Conservation (phyloP, 371 early-diverging fungal species). For the Mucor saturninus region DNA sequence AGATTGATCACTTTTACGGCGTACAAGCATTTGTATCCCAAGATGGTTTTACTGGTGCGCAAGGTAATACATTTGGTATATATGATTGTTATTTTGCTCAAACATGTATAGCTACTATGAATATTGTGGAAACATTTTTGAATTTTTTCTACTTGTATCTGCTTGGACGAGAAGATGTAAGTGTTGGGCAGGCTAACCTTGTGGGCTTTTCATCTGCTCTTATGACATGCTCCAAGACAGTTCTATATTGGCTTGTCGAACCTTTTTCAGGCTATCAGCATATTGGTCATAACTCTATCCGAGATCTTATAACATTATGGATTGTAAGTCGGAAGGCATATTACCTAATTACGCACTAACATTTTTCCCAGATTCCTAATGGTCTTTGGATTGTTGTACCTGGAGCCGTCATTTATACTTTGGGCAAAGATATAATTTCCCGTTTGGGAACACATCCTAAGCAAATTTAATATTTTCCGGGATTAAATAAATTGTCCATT, state of each 20-base stretch:
- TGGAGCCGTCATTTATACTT: constrained; percentile 15
- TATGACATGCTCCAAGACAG: constrained; percentile 40
- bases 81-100: neutral
- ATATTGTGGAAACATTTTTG: constrained; percentile 36
- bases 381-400: constrained; percentile 46
- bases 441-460: constrained; percentile 17
- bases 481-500: constrained; percentile 9
- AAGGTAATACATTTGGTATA: constrained; percentile 29
- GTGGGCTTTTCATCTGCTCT: constrained; percentile 39
- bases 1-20: constrained; percentile 50
- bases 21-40: constrained; percentile 28
- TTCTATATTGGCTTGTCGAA: constrained; percentile 44
- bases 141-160: constrained; percentile 34
- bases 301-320: constrained; percentile 32
- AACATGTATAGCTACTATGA: constrained; percentile 33
- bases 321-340: constrained; percentile 27
- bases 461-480: neutral
- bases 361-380: constrained; percentile 39
- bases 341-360: neutral
- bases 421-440: constrained; percentile 35
- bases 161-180: constrained; percentile 11
- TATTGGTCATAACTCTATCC: constrained; percentile 36
- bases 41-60: constrained; percentile 50
- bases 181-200: constrained; percentile 30
- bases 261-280: constrained; percentile 38